Conservation (phyloP, 202 grass and related monocot species). For the Digitaria exilis region DNA sequence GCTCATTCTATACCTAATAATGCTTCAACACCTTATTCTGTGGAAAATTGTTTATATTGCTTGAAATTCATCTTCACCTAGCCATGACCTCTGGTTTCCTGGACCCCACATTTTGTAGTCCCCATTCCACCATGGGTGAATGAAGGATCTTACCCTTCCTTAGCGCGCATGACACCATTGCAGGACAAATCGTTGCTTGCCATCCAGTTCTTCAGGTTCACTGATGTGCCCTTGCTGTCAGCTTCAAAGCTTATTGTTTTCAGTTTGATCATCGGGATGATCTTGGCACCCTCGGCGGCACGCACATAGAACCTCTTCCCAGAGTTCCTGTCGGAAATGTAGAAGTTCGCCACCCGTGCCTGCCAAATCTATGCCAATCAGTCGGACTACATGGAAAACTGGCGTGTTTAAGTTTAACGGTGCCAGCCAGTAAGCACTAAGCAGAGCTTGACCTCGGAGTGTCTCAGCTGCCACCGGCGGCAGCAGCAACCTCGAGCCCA, state of each 20-base stretch:
- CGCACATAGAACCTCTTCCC: constrained; percentile 83
- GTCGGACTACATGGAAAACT: too few relatives aligned
- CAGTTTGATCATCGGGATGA: constrained; percentile 54
- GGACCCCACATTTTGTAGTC: too few relatives aligned
- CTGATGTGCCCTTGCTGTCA: constrained; percentile 35
- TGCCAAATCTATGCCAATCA: constrained; percentile 39
- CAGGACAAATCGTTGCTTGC: constrained; percentile 43
- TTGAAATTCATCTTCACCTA: background rate
- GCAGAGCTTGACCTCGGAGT: constrained; percentile 57
- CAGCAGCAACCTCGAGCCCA: constrained; percentile 45
- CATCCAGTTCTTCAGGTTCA: constrained; percentile 55
- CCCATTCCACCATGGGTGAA: too few relatives aligned
- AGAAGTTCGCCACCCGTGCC: constrained; percentile 69
- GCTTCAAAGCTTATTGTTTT: constrained; percentile 46
- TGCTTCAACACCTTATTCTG: background rate
- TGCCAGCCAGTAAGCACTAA: background rate
- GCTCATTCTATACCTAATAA: background rate
- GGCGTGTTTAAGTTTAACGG: background rate
- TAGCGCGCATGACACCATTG: constrained; percentile 35
- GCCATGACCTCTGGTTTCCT: too few relatives aligned
- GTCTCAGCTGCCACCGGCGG: constrained; percentile 52
- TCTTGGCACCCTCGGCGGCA: constrained; percentile 55
- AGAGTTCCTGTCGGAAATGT: constrained; percentile 75
- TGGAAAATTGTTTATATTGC: background rate
- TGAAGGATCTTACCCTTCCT: constrained; percentile 81